Base-by-base conservation (phyloP, 306 rosid genomes). In the Gynostemma pentaphyllum region DNA sequence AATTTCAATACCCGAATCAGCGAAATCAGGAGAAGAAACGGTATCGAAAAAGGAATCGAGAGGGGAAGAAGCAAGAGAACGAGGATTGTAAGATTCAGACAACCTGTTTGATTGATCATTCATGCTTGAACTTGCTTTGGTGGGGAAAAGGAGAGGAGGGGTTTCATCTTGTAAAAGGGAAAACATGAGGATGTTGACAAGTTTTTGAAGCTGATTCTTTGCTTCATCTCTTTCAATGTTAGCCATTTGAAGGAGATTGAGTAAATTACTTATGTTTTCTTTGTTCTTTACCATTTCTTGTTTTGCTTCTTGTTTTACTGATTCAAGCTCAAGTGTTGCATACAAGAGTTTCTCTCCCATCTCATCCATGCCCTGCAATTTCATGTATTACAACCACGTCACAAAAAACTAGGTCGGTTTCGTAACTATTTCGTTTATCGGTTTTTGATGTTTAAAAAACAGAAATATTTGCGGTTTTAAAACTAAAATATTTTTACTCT, bases 221-320 rank as follows among this genome's bases (percentile, higher is more conserved):
- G 91, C 88, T 71, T 82, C 85, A 24, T 88, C 92, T 74, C 96
- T 82, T 75, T 88, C 92, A 68, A 64, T 54, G 70, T 72, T 70
- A 49, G 74, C 83, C 37, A 11, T 71, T 50, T 73, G 74, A 41
- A 82, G 41, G 18, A 71, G 68, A 32, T 75, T 63, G 50, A 71
- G 54, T 16, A 87, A 45, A 30, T 68, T 72, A 34, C 63, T 68
- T 6, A 75, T 19, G 4, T 70, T 72, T 61, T 84, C 79, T 9
- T 82, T 80, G 67, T 73, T 80, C 64, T 76, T 80, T 55, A 45
- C 57, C 54, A 67, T 40, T 67, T 81, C 71, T 16, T 61, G 54
- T 9, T 23, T 67, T 5, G 71, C 80, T 68, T 73, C 78, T 70
- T 68, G 53, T 76, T 59, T 76, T 9, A 68, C 62, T 44, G 80